Evolutionary conservation across 495 filamentous ascomycete genomes (phyloP), one percentile per base, ranked within the genome.

Genomic region (Filosporella fistucella): DNA sequence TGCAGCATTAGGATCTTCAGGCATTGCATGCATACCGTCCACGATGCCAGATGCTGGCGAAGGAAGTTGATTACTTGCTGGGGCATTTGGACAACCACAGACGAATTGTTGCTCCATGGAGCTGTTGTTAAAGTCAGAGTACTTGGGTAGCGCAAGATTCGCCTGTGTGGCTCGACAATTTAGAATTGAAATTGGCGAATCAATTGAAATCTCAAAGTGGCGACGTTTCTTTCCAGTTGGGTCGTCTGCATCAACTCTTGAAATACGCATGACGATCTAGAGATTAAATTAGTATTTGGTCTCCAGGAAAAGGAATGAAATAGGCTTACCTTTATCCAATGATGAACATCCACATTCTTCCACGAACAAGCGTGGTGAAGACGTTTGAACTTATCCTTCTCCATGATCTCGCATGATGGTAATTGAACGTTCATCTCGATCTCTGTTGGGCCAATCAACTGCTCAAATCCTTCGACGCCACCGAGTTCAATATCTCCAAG

Each of bases 121-220:
- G 33, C 22, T 54, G 48, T 37, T 43, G 40, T 42, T 58, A 33
- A 18, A 76, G 14, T 77, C 76, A 20, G 79, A 81, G 57, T 98
- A 98, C 16, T 86, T 86, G 1, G 93, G 93, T 12, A 98, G 78
- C 22, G 82, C 78, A 16, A 87, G 93, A 65, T 97, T 96, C 18
- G 88, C 88, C 61, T 90, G 85, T 1, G 90, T 93, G 8, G 94
- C 93, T 39, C 82, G 89, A 67, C 93, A 98, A 51, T 89, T 91
- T 18, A 98, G 86, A 29, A 96, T 86, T 52, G 95, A 91, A 62
- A 97, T 94, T 8, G 93, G 93, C 12, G 89, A 96, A 68, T 98
- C 93, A 55, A 98, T 98, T 48, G 93, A 96, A 54, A 98, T 98
- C 63, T 98, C 93, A 50, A 97, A 98, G 62, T 97, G 94, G 20